These are phyloP conservation scores for Hanseniaspora jakobsenii DNA, from an alignment of 805 yeast genomes.

Conservation along the genomic window DNA sequence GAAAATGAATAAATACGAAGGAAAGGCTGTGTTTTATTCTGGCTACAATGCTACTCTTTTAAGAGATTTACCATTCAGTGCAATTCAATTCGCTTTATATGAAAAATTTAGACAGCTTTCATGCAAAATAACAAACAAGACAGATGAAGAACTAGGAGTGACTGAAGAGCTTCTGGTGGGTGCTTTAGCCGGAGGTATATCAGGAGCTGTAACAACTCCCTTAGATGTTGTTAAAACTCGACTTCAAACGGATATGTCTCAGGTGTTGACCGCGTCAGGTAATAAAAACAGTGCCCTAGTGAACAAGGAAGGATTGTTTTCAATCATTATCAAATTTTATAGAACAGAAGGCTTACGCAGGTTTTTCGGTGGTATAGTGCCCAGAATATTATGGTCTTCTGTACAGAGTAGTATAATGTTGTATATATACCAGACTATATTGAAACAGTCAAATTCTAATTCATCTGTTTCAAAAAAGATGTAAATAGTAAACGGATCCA, in stretches of 20 bases:
- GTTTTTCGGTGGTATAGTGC: conserved; percentile 88
- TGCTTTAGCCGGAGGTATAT: conserved; percentile 90
- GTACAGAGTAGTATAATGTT: conserved; percentile 91
- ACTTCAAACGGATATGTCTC: conserved; percentile 50
- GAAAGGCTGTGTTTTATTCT: conserved; percentile 59
- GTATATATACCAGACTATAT: conserved; percentile 66
- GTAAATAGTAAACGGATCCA: not conserved
- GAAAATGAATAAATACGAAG: conserved; percentile 59
- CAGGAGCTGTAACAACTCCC: conserved; percentile 84
- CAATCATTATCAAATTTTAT: conserved; percentile 47
- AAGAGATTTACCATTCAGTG: conserved; percentile 91
- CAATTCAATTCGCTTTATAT: conserved; percentile 89
- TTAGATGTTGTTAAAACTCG: conserved; percentile 85
- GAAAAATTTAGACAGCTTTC: conserved; percentile 66
- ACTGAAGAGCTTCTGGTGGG: conserved; percentile 38
- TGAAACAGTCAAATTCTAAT: conserved; percentile 35
- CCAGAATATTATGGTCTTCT: conserved; percentile 92
- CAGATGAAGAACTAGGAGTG: conserved; percentile 19
- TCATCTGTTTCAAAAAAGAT: no score
- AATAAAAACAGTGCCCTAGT: no score
- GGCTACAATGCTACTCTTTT: conserved; percentile 91
- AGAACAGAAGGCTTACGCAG: conserved; percentile 66
- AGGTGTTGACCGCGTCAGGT: no score
- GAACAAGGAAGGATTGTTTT: conserved; percentile 34
- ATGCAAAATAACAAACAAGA: conserved; percentile 28